Conservation (phyloP, 73 alveolate species). For the Tetrahymena borealis region DNA sequence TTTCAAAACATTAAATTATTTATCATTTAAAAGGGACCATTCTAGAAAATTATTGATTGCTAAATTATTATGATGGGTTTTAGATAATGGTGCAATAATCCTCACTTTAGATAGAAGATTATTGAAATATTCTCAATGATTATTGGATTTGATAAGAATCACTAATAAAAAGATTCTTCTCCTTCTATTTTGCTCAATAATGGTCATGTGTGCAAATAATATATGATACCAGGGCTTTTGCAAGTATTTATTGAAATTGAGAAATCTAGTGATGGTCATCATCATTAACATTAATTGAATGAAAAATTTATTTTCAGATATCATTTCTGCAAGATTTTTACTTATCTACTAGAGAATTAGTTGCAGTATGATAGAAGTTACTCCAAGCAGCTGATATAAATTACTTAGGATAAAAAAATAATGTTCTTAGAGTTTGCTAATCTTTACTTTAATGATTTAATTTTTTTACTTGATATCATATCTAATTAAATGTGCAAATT, state of each 20-base stretch:
- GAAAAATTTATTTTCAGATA: background rate
- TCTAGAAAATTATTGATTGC: background rate
- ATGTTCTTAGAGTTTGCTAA: background rate
- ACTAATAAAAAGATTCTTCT: background rate
- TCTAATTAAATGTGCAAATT: background rate
- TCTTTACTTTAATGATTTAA: background rate
- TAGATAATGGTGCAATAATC: background rate
- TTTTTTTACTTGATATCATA: background rate
- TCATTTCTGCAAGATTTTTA: background rate
- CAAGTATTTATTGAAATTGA: background rate
- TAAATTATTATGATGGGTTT: background rate
- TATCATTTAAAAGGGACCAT: background rate
- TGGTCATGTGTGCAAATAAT: background rate
- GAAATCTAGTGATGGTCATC: background rate
- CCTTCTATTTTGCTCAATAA: background rate
- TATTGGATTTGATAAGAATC: background rate
- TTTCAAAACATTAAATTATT: background rate
- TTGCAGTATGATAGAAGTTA: background rate
- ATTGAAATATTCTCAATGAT: background rate
- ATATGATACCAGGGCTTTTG: background rate
- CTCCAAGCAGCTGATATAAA: background rate
- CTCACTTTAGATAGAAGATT: background rate
- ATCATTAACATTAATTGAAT: background rate
- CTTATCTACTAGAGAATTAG: background rate
- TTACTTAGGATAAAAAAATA: background rate